Conservation (phyloP, 208 protist species). For the Balamuthia mandrillaris region DNA sequence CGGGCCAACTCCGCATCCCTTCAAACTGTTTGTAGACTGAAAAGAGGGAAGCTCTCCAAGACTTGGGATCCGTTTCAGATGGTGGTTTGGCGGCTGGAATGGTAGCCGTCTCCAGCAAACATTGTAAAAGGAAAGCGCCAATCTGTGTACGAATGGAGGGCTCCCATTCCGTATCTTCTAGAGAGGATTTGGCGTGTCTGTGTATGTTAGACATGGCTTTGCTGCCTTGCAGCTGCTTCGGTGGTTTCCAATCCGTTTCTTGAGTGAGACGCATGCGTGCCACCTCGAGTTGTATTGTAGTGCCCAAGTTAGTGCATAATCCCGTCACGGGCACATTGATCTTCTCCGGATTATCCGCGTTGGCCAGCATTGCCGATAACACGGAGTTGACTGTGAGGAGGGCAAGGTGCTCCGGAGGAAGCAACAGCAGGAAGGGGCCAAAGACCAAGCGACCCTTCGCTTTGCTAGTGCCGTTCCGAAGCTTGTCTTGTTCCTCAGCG, state of each 20-base stretch:
- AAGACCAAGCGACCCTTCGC: not conserved
- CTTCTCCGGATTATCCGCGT: not conserved
- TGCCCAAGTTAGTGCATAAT: not conserved
- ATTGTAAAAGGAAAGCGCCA: not conserved
- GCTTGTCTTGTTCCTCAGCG: not conserved
- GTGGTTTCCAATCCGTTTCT: constrained; percentile 14
- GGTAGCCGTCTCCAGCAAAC: not conserved
- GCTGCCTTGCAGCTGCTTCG: not conserved
- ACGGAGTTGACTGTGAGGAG: constrained; percentile 42
- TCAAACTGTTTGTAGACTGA: no score
- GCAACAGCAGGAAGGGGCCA: not conserved
- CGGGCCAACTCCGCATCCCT: not conserved
- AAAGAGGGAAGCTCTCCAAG: no score
- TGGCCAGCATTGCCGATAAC: not conserved
- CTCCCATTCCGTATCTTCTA: not conserved
- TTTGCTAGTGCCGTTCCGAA: not conserved
- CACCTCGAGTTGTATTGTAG: constrained; percentile 7
- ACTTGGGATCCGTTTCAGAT: not conserved
- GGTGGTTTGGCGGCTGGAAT: not conserved
- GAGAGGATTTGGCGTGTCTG: not conserved
- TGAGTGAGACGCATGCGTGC: constrained; percentile 11
- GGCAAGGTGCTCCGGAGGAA: constrained; percentile 39
- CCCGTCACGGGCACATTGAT: not conserved
- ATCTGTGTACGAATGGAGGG: not conserved
- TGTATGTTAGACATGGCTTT: not conserved